A percentile compares a stretch with the other conserved stretches of the same genome.
phyloP scores from a whole-genome alignment of 768 basidiomycete species.

The Leccinum rimulosum region DNA sequence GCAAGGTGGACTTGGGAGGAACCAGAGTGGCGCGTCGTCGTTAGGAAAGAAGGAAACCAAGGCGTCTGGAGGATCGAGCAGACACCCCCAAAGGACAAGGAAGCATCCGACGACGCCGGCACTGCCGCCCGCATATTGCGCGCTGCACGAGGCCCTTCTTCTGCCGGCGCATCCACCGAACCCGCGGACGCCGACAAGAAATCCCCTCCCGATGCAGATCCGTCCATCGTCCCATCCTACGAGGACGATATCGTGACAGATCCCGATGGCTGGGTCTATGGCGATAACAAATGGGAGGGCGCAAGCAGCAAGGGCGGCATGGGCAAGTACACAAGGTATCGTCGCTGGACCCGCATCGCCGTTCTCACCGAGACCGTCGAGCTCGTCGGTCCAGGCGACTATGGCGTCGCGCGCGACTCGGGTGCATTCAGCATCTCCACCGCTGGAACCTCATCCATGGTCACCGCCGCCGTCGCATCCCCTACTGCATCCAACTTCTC shows the following conservation, averaged over 20 bases:
- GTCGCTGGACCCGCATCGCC: slow-evolving; percentile 86
- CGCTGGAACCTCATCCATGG: slow-evolving; percentile 21
- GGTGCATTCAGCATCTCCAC: slow-evolving; percentile 18
- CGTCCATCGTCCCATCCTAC: slow-evolving; percentile 30
- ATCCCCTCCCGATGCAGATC: slow-evolving; percentile 25
- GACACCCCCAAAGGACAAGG: slow-evolving; percentile 48
- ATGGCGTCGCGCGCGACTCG: slow-evolving; percentile 30
- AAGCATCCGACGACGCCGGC: slow-evolving; percentile 43
- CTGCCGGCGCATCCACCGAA: slow-evolving; percentile 14
- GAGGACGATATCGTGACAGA: slow-evolving; percentile 68
- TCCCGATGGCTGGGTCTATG: slow-evolving; percentile 88
- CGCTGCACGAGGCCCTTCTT: slow-evolving; percentile 44
- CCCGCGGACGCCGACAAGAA: slow-evolving; percentile 25
- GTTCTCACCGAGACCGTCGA: slow-evolving; percentile 72
- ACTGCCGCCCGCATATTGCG: slow-evolving; percentile 46
- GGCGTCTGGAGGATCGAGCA: slow-evolving; percentile 55
- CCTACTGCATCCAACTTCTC: slow-evolving; percentile 31
- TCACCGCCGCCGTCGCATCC: slow-evolving; percentile 22
- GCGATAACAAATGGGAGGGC: slow-evolving; percentile 94
- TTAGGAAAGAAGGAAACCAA: slow-evolving; percentile 52
- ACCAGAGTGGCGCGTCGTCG: slow-evolving; percentile 81
- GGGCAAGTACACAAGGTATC: slow-evolving; percentile 87
- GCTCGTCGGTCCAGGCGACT: slow-evolving; percentile 39
- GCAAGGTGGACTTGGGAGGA: slow-evolving; percentile 92
- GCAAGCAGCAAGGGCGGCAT: slow-evolving; percentile 74